A percentile compares a stretch with the other conserved stretches of the same genome.
phyloP scores from a whole-genome alignment of 2,329 filamentous ascomycete genomes.

The Paracoccidioides lutzii region DNA sequence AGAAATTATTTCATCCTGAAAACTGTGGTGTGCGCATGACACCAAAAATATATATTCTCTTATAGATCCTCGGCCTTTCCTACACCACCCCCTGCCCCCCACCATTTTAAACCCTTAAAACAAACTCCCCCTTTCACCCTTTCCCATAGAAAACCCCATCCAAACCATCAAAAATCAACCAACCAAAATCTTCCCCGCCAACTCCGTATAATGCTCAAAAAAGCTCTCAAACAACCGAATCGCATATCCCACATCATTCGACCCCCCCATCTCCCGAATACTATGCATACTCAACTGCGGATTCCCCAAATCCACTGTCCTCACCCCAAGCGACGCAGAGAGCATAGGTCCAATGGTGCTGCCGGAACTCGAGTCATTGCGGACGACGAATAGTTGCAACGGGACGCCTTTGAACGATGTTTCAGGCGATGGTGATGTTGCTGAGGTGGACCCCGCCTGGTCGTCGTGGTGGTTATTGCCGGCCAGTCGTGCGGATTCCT shows the following conservation, averaged over 20 bases:
- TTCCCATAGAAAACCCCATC: no score
- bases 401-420: slow-evolving; percentile 47
- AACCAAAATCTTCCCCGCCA: slow-evolving; percentile 72
- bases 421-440: no score
- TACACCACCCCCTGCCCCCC: background rate
- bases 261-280: slow-evolving; percentile 83
- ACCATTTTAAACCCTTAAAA: background rate
- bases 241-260: slow-evolving; percentile 74
- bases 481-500: slow-evolving; percentile 59
- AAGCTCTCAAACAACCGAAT: slow-evolving; percentile 80
- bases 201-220: slow-evolving; percentile 66
- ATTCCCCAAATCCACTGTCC: slow-evolving; percentile 87
- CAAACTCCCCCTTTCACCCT: no score
- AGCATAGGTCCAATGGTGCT: slow-evolving; percentile 98
- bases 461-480: slow-evolving; percentile 30
- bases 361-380: slow-evolving; percentile 88
- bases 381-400: slow-evolving; percentile 87
- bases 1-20: no score
- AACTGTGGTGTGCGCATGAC: no score
- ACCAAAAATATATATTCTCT: no score
- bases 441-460: slow-evolving; percentile 34
- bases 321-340: slow-evolving; percentile 68
- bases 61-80: no score
- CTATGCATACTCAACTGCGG: slow-evolving; percentile 94
- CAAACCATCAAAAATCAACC: slow-evolving; percentile 43